Base-by-base conservation (phyloP, 2,329 filamentous ascomycete species). In the Xylaria sp. region DNA sequence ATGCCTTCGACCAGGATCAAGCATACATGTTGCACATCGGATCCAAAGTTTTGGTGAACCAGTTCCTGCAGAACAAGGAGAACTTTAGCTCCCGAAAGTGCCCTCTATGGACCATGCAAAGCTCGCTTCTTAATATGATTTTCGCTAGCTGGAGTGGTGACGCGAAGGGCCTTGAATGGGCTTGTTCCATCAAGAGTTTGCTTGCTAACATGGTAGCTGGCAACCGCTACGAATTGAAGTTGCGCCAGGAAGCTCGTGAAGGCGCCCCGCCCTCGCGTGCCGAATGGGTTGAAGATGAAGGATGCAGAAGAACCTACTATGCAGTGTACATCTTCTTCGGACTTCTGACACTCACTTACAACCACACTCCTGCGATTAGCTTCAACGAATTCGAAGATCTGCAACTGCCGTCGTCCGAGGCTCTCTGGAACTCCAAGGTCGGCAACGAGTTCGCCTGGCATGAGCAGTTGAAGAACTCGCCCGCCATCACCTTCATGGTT, bases 321-420 rank as follows among this genome's bases (percentile, higher is more conserved):
- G 93, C 94, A 0, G 94, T 97, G 61, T 99, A 97, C 79, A 96
- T 97, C 75, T 97, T 97, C 83, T 97, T 97, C 71, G 94, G 94
- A 58, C 83, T 97, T 70, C 78, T 97, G 68, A 97, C 94, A 0
- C 76, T 99, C 75, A 95, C 93, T 0, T 99, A 95, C 82, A 97
- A 97, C 73, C 94, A 97, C 76, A 97, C 93, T 1, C 94, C 94
- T 10, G 93, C 92, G 37, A 97, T 99, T 79, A 92, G 91, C 76
- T 97, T 97, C 80, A 96, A 97, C 74, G 94, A 97, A 74, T 96
- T 99, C 65, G 94, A 97, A 72, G 90, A 92, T 58, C 77, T 97
- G 53, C 89, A 94, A 73, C 82, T 99, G 58, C 94, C 94, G 1
- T 96, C 93, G 0, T 95, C 92, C 0, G 94, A 99, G 74, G 91